Evolutionary conservation across 768 basidiomycete species (phyloP).

Genomic region (Gyrodon lividus): DNA sequence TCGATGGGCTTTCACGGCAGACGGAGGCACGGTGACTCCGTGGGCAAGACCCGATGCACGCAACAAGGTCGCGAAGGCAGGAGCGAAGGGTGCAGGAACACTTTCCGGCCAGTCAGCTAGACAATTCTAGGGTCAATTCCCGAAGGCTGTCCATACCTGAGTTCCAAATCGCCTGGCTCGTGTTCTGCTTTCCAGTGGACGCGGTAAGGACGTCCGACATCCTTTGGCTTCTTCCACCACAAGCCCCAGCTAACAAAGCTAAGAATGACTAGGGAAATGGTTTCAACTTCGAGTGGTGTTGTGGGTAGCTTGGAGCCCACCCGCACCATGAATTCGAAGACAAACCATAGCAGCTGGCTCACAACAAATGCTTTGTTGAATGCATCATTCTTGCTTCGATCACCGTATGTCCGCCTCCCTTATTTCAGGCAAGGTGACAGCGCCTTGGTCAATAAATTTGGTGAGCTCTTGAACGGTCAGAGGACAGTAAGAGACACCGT

Average conservation of each 20-base stretch:
- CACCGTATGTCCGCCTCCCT: constrained; percentile 14
- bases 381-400: constrained; percentile 33
- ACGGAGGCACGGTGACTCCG: neutral
- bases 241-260: constrained; percentile 31
- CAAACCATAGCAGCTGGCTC: constrained; percentile 37
- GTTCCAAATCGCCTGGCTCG: neutral
- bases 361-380: constrained; percentile 35
- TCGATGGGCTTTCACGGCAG: neutral
- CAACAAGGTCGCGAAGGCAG: no score
- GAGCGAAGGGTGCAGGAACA: neutral
- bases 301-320: constrained; percentile 23
- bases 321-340: constrained; percentile 30
- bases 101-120: neutral
- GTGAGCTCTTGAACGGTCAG: neutral
- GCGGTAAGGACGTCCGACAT: constrained; percentile 28
- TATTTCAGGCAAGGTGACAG: neutral
- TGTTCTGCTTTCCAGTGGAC: neutral
- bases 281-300: constrained; percentile 37
- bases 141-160: neutral
- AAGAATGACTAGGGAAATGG: constrained; percentile 33
- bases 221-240: constrained; percentile 43
- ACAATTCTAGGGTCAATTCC: neutral
- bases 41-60: neutral
- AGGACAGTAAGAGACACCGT: neutral
- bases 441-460: neutral